phyloP scores from a whole-genome alignment of 768 basidiomycete species.

The Tylopilus balloui region DNA sequence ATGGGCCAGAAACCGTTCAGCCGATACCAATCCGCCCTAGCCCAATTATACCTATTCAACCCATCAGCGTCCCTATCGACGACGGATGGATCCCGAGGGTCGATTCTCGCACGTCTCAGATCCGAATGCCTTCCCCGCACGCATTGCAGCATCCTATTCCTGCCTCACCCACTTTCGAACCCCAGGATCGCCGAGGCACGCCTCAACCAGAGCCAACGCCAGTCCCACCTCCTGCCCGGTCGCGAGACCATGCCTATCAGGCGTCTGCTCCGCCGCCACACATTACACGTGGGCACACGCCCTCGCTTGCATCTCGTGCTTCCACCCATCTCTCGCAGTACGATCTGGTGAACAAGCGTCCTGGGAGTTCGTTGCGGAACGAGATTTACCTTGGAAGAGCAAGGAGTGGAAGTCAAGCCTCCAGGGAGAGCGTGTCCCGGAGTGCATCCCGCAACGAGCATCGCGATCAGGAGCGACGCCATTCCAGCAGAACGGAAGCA shows the following conservation, averaged over 20 bases:
- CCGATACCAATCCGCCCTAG: slow-evolving; percentile 28
- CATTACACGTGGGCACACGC: slow-evolving; percentile 11
- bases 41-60: slow-evolving; percentile 9
- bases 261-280: slow-evolving; percentile 5
- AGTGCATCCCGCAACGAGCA: slow-evolving; percentile 17
- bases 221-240: slow-evolving; percentile 23
- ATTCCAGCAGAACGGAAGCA: slow-evolving; percentile 22
- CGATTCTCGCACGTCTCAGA: slow-evolving; percentile 25
- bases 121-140: slow-evolving; percentile 23
- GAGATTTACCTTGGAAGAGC: slow-evolving; percentile 20
- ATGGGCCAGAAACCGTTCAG: slow-evolving; percentile 26
- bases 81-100: slow-evolving; percentile 30
- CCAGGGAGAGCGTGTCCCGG: slow-evolving; percentile 15
- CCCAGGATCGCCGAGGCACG: slow-evolving; percentile 8
- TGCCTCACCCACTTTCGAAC: slow-evolving; percentile 15
- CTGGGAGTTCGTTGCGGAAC: slow-evolving; percentile 24
- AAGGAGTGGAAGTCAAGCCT: slow-evolving; percentile 24
- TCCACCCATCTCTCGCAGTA: slow-evolving; percentile 32
- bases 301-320: slow-evolving; percentile 25
- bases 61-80: slow-evolving; percentile 15
- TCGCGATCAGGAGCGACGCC: slow-evolving; percentile 12
- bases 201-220: slow-evolving; percentile 10
- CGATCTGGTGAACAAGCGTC: slow-evolving; percentile 27
- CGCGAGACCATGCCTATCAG: slow-evolving; percentile 31
- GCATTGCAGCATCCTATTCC: slow-evolving; percentile 13